Percentiles rank a stretch among this genome's conserved stretches.
phyloP scores from a whole-genome alignment of 108 stramenopile species.

The Nannochloropsis salina region DNA sequence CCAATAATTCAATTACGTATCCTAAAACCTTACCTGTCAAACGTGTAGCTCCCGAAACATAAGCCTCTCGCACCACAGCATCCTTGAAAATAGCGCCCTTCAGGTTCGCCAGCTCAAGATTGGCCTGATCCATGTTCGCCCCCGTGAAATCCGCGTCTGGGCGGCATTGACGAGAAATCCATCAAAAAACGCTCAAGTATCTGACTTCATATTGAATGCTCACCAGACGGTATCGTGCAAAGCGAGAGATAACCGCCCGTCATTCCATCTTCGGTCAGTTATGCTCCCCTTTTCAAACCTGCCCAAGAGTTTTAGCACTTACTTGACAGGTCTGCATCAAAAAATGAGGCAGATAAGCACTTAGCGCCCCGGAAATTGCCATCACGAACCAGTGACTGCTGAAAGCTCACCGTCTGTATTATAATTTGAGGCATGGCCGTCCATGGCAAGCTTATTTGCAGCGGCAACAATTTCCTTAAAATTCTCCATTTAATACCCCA shows the following conservation, averaged over 20 bases:
- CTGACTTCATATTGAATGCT: too few relatives aligned
- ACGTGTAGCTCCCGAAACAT: slow-evolving; percentile 75
- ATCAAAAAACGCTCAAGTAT: not conserved
- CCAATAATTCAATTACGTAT: too few relatives aligned
- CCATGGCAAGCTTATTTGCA: too few relatives aligned
- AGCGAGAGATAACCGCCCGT: not conserved
- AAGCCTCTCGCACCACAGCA: slow-evolving; percentile 76
- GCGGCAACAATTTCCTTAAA: too few relatives aligned
- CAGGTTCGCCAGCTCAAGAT: slow-evolving; percentile 74
- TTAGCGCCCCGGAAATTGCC: slow-evolving; percentile 71
- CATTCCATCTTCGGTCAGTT: not conserved
- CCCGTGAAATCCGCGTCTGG: slow-evolving; percentile 51
- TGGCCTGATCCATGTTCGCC: slow-evolving; percentile 53
- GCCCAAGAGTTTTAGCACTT: not conserved
- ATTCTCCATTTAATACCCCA: too few relatives aligned
- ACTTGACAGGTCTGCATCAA: slow-evolving; percentile 82
- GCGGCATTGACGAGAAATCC: not conserved
- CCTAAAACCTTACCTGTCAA: slow-evolving; percentile 21
- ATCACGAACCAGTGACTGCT: slow-evolving; percentile 83
- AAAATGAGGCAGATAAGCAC: slow-evolving; percentile 72
- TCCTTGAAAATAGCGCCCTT: slow-evolving; percentile 55
- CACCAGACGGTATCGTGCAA: not conserved
- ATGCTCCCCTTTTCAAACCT: too few relatives aligned
- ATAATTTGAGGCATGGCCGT: too few relatives aligned
- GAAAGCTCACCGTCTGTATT: slow-evolving; percentile 74